These are phyloP conservation scores for Monilinia polystroma DNA, from an alignment of 2,329 filamentous ascomycete species.

Conservation along the genomic window DNA sequence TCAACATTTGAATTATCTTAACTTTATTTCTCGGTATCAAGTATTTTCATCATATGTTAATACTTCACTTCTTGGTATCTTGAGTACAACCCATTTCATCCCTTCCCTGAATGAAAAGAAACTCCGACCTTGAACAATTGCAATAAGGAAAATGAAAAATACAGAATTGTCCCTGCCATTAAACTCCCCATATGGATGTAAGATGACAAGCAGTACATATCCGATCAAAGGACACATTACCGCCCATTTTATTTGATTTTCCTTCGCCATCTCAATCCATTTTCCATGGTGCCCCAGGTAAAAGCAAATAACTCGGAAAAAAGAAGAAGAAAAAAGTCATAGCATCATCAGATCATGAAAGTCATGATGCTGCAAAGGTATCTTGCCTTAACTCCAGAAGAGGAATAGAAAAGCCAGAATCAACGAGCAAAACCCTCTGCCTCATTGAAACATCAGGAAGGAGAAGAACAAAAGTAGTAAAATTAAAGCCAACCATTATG, in stretches of 20 bases:
- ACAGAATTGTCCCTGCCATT: constrained; percentile 22
- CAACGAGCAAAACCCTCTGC: constrained; percentile 21
- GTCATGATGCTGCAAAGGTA: constrained; percentile 21
- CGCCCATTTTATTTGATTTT: constrained; percentile 10
- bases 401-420: constrained; percentile 5
- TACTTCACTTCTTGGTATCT: constrained; percentile 22
- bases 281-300: not conserved
- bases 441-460: constrained; percentile 14
- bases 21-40: constrained; percentile 12
- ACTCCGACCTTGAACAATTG: constrained; percentile 13
- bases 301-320: constrained; percentile 6
- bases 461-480: constrained; percentile 19
- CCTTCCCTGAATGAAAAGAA: constrained; percentile 4
- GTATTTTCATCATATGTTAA: constrained; percentile 19
- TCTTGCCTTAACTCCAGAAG: constrained; percentile 11
- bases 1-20: not conserved
- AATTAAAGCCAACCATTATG: constrained; percentile 22
- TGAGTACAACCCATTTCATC: constrained; percentile 10
- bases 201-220: constrained; percentile 14
- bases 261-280: constrained; percentile 1
- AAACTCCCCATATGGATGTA: constrained; percentile 22
- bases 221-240: constrained; percentile 6
- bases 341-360: constrained; percentile 24
- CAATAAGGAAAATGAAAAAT: constrained; percentile 10
- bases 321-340: constrained; percentile 11